Percentiles rank a stretch among this genome's conserved stretches.
Evolutionary conservation across 2,329 filamentous ascomycete species (phyloP).

Genomic region (Hymenoscyphus fraxineus): DNA sequence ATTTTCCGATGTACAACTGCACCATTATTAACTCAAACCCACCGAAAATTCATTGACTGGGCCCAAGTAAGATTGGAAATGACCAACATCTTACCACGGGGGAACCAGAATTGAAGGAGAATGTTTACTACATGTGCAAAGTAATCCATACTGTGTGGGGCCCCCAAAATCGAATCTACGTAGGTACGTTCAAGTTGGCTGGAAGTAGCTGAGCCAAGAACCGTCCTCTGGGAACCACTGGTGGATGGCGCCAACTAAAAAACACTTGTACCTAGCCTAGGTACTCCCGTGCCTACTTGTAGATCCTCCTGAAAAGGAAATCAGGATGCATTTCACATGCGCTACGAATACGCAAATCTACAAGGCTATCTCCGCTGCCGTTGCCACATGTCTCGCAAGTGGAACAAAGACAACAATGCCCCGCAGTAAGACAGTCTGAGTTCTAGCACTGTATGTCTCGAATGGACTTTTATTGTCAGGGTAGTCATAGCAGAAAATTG

Average conservation of each 20-base stretch:
- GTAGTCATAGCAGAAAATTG: not conserved
- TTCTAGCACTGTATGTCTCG: not conserved
- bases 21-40: not conserved
- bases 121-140: no score
- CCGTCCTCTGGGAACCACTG: not conserved
- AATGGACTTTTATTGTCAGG: not conserved
- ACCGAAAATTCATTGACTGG: not conserved
- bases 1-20: not conserved
- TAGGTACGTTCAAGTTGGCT: no score
- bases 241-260: not conserved
- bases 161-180: no score
- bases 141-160: no score
- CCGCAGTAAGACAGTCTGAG: not conserved
- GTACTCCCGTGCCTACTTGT: no score
- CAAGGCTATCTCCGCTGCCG: not conserved
- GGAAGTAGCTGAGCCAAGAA: not conserved
- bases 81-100: no score
- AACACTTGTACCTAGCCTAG: no score
- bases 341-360: not conserved
- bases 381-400: not conserved
- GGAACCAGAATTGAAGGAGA: no score
- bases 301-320: no score
- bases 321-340: not conserved
- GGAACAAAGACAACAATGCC: slow-evolving; percentile 1
- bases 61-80: not conserved